Evolutionary conservation across 2,329 filamentous ascomycete species (phyloP), one percentile per base, ranked within the genome.

Genomic region (Magnaporthiopsis incrustans): DNA sequence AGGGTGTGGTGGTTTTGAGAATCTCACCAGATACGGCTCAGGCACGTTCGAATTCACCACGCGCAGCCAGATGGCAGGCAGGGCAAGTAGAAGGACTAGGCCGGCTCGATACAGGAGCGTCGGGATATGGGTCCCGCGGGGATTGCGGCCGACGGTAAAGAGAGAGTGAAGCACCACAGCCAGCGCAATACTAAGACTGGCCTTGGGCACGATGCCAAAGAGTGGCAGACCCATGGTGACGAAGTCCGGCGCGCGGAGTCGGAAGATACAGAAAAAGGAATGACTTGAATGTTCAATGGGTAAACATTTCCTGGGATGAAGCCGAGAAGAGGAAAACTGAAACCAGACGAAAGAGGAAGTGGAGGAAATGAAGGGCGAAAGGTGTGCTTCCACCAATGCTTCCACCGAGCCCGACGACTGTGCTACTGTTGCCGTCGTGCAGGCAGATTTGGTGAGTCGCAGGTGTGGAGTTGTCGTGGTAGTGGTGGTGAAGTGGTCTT

Each of bases 21-120:
- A 4, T 60, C 77, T 66, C 63, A 85, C 83, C 38, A 86, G 73
- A 67, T 86, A 86, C 0, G 84, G 83, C 64, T 83, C 78, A 3
- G 82, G 79, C 26, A 82, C 81, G 26, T 72, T 66, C 50, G 68
- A 61, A 38, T 73, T 74, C 12, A 81, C 77, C 4, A 75, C 67
- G 1, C 69, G 69, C 2, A 79, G 71, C 80, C 80, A 82, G 7
- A 69, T 64, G 35, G 71, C 70, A 12, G 70, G 70, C 0, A 74
- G 65, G 10, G 74, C 15, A 26, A 72, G 73, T 15, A 77, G n/a
- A 5, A 63, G 18, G 4, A 62, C 27, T 8, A 56, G 30, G 26
- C 61, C 50, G 8, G 50, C 25, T 25, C 60, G 38, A 44, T 61
- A 61, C 22, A 61, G 27, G 60, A 53, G 35, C n/a, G 38, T 10